A percentile compares a stretch with the other conserved stretches of the same genome.
These are phyloP conservation scores for Dryas integrifolia DNA, from an alignment of 331 rosid genomes.

Conservation along the genomic window DNA sequence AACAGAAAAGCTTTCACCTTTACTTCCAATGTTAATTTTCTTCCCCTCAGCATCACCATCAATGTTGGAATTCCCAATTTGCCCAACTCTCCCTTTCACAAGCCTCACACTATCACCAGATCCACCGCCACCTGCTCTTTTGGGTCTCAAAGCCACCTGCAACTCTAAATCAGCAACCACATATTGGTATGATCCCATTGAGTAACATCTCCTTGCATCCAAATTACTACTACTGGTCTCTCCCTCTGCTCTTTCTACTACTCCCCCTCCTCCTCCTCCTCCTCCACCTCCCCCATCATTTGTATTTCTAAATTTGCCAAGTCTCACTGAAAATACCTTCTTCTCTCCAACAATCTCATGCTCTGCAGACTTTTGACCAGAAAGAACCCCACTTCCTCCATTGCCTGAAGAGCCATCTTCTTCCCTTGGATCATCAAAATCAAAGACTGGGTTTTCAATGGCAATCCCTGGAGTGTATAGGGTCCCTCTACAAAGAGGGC, in stretches of 20 bases:
- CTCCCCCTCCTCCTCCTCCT: constrained; percentile 23
- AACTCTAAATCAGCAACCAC: constrained; percentile 83
- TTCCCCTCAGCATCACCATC: constrained; percentile 66
- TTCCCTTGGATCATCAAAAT: constrained; percentile 50
- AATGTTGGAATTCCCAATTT: constrained; percentile 39
- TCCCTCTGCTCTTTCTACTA: constrained; percentile 41
- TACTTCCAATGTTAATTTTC: constrained; percentile 60
- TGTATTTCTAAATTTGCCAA: constrained; percentile 72
- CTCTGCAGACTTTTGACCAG: constrained; percentile 46
- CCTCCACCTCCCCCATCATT: constrained; percentile 38
- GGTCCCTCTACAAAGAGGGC: constrained; percentile 91
- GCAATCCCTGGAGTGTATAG: constrained; percentile 54
- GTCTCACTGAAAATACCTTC: constrained; percentile 77
- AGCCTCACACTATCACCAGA: constrained; percentile 49
- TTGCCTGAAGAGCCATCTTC: constrained; percentile 44
- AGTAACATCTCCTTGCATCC: constrained; percentile 87
- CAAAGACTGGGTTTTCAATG: constrained; percentile 55
- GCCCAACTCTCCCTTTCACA: constrained; percentile 51
- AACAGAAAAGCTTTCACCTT: constrained; percentile 89
- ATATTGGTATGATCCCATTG: constrained; percentile 93
- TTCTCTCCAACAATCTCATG: constrained; percentile 53
- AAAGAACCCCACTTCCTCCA: constrained; percentile 36
- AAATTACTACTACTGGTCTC: constrained; percentile 63
- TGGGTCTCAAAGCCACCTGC: constrained; percentile 59
- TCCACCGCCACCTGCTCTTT: constrained; percentile 35